Evolutionary conservation across 192 early-diverging fungal genomes (phyloP), one percentile per base, ranked within the genome.

Genomic region (Cetraspora pellucida): DNA sequence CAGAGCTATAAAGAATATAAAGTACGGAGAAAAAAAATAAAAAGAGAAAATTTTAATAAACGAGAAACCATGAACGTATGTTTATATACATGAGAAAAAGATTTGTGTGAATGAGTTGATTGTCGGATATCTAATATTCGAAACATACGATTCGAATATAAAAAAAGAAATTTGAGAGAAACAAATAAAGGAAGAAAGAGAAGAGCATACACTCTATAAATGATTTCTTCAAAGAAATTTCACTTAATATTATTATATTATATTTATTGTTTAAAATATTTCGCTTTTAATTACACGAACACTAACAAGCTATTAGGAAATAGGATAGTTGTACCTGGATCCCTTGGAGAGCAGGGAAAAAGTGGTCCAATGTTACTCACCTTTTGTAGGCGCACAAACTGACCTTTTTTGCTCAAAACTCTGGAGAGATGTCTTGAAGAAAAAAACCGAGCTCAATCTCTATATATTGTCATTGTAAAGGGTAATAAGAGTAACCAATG

Each of bases 311-410:
- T 65, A 30, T 37, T 43, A 30, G 63, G 63, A 65, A 65, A 65
- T 65, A 65, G 63, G 63, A 65, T 65, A 65, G 63, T 65, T 65
- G 63, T 65, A 65, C 63, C 30, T 65, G 63, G 63, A 65, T 65
- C 63, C 63, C 63, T 65, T 65, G 63, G 63, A 64, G 30, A 65
- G 63, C 63, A 65, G 63, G 61, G 61, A 43, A 65, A 65, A 65
- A 65, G 63, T 65, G 63, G 63, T 65, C 63, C 63, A 65, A 65
- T 65, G 63, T 65, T 65, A 65, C 63, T 65, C 63, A 65, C 63
- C 63, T 65, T 65, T 65, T 65, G 31, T 65, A 65, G 31, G 30
- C 30, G 30, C 37, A 65, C 63, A 65, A 65, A 17, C 31, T 65
- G 63, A 65, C 63, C 63, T 65, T 65, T 65, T 65, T 60, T 60